A percentile compares a stretch with the other conserved stretches of the same genome.
phyloP scores from a whole-genome alignment of 306 rosid genomes.

The Mimosa bimucronata region DNA sequence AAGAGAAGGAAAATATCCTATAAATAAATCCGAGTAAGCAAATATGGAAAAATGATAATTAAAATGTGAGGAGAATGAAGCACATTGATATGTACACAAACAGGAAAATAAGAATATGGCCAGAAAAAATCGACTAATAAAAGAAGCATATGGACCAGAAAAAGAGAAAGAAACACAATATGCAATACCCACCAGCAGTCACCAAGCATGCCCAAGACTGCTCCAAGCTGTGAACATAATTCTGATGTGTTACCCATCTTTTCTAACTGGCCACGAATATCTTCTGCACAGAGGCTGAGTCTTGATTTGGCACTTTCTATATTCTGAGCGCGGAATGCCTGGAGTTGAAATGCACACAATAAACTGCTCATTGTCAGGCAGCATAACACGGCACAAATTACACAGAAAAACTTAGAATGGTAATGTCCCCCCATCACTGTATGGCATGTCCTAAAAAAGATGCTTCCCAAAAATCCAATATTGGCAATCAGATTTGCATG shows the following conservation, averaged over 20 bases:
- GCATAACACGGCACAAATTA: slow-evolving; percentile 21
- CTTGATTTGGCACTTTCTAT: slow-evolving; percentile 95
- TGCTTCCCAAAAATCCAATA: slow-evolving; percentile 19
- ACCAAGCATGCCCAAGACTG: slow-evolving; percentile 97
- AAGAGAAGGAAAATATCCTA: slow-evolving; percentile 4
- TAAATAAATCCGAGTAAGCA: not conserved
- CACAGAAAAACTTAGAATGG: slow-evolving; percentile 10
- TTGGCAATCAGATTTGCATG: slow-evolving; percentile 24
- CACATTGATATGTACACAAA: slow-evolving; percentile 8
- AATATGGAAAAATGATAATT: not conserved
- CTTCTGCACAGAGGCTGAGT: slow-evolving; percentile 82
- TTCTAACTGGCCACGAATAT: slow-evolving; percentile 75
- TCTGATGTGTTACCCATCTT: slow-evolving; percentile 75
- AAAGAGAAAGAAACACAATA: slow-evolving; percentile 29
- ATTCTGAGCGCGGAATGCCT: slow-evolving; percentile 97
- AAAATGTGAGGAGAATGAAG: slow-evolving; percentile 4
- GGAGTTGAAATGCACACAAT: slow-evolving; percentile 36
- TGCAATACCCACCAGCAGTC: slow-evolving; percentile 80
- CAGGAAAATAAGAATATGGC: slow-evolving; percentile 11
- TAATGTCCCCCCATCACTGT: slow-evolving; percentile 7
- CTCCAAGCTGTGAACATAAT: slow-evolving; percentile 97
- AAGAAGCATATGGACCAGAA: not conserved
- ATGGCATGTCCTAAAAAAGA: slow-evolving; percentile 12
- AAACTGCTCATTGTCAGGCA: slow-evolving; percentile 33
- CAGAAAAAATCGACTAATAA: not conserved